Evolutionary conservation across 2,329 filamentous ascomycete species (phyloP).

Genomic region (Pyrenophora teres): DNA sequence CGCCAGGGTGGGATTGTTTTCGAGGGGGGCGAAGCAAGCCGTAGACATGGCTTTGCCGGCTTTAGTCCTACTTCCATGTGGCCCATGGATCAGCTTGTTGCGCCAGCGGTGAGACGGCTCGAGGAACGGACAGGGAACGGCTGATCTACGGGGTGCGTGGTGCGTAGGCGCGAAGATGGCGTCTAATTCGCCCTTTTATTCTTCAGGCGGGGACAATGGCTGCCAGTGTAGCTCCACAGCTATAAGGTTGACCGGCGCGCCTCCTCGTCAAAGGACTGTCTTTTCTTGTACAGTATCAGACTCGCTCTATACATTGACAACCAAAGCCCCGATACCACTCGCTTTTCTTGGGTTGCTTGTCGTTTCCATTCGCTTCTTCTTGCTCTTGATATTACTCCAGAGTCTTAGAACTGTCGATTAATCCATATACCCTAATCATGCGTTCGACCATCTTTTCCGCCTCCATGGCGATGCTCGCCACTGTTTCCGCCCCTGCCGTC

Average conservation of each 20-base stretch:
- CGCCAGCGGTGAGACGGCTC: conserved; percentile 10
- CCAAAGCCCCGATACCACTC: conserved; percentile 2
- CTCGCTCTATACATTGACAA: conserved; percentile 3
- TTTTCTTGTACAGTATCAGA: conserved; percentile 5
- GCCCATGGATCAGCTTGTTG: conserved; percentile 10
- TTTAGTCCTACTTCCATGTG: conserved; percentile 19
- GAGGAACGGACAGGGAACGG: neutral
- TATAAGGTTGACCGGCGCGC: conserved; percentile 16
- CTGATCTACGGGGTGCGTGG: conserved; percentile 9
- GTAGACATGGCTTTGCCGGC: conserved; percentile 3
- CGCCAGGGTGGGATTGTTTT: no score
- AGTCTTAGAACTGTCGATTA: conserved; percentile 2
- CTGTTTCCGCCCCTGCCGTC: conserved; percentile 18
- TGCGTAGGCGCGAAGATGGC: conserved; percentile 1
- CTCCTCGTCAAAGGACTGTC: neutral
- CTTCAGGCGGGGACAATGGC: neutral
- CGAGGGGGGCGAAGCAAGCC: no score
- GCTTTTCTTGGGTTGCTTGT: conserved; percentile 1
- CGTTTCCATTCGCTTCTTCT: conserved; percentile 8
- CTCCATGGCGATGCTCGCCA: conserved; percentile 18
- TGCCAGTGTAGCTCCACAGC: conserved; percentile 10
- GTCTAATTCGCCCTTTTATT: neutral
- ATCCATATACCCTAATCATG: conserved; percentile 24
- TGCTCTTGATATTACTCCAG: no score
- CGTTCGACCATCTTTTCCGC: conserved; percentile 20